phyloP scores from a whole-genome alignment of 164 flowering plant species.

The Stephania yunnanensis region DNA sequence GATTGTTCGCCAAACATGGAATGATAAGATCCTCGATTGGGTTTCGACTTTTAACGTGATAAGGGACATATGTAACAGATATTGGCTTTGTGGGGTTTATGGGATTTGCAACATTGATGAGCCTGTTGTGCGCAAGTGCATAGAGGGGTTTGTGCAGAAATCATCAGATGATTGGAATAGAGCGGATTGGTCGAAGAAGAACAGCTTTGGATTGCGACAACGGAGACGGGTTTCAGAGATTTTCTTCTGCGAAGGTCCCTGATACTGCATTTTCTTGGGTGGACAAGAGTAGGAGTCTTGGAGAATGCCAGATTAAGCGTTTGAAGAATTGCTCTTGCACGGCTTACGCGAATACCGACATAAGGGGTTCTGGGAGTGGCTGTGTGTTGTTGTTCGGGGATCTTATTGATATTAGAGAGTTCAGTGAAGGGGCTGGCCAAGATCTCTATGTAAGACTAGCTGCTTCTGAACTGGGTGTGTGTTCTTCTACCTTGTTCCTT shows the following conservation, averaged over 20 bases:
- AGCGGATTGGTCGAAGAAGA: constrained; percentile 19
- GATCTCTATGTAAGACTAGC: constrained; percentile 23
- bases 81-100: constrained; percentile 30
- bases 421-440: constrained; percentile 13
- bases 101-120: constrained; percentile 22
- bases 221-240: constrained; percentile 17
- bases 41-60: not conserved
- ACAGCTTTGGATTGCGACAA: constrained; percentile 14
- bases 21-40: constrained; percentile 15
- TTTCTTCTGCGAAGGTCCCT: constrained; percentile 26
- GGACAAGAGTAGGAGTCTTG: constrained; percentile 11
- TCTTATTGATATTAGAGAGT: constrained; percentile 22
- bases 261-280: constrained; percentile 17
- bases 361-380: constrained; percentile 17
- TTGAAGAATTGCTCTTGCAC: constrained; percentile 30
- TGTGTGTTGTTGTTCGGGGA: constrained; percentile 32
- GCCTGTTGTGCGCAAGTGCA: constrained; percentile 29
- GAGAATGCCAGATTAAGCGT: constrained; percentile 26
- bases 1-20: constrained; percentile 18
- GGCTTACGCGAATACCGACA: constrained; percentile 26
- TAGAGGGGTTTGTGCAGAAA: constrained; percentile 34
- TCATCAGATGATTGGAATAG: constrained; percentile 18
- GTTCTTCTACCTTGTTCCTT: not conserved
- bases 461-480: constrained; percentile 13
- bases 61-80: constrained; percentile 23